phyloP scores from a whole-genome alignment of 1,139 yeast genomes.

The Trichomonascaceae sp. region DNA sequence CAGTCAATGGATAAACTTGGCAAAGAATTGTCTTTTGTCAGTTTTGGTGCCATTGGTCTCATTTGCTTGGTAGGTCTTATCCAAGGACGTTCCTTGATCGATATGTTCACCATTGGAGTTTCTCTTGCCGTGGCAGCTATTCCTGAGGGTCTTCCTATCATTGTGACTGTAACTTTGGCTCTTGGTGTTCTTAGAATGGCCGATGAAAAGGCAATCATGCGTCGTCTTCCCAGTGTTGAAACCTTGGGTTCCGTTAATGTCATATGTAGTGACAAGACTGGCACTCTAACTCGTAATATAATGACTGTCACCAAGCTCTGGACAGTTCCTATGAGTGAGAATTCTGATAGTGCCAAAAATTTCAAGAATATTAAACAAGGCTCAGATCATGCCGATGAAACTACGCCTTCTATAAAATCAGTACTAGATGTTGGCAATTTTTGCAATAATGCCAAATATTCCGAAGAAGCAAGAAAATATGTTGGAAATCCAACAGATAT shows the following conservation, averaged over 20 bases:
- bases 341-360: constrained; percentile 17
- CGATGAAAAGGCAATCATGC: constrained; percentile 82
- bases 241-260: constrained; percentile 94
- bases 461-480: constrained; percentile 61
- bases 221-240: constrained; percentile 90
- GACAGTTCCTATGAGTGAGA: constrained; percentile 67
- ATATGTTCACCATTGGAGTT: constrained; percentile 95
- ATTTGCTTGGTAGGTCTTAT: constrained; percentile 81
- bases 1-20: constrained; percentile 92
- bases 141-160: constrained; percentile 95
- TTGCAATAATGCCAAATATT: constrained; percentile 67
- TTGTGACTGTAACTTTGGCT: constrained; percentile 93
- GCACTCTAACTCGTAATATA: constrained; percentile 88
- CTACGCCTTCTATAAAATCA: constrained; percentile 19
- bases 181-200: constrained; percentile 96
- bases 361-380: constrained; percentile 13
- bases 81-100: constrained; percentile 91
- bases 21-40: constrained; percentile 73
- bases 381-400: constrained; percentile 11
- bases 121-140: constrained; percentile 97
- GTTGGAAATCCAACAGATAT: constrained; percentile 94
- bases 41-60: constrained; percentile 78
- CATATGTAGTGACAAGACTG: constrained; percentile 92
- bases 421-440: constrained; percentile 64
- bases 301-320: constrained; percentile 88